Conservation (phyloP, 768 basidiomycete species). For the Amanita pseudoporphyria region DNA sequence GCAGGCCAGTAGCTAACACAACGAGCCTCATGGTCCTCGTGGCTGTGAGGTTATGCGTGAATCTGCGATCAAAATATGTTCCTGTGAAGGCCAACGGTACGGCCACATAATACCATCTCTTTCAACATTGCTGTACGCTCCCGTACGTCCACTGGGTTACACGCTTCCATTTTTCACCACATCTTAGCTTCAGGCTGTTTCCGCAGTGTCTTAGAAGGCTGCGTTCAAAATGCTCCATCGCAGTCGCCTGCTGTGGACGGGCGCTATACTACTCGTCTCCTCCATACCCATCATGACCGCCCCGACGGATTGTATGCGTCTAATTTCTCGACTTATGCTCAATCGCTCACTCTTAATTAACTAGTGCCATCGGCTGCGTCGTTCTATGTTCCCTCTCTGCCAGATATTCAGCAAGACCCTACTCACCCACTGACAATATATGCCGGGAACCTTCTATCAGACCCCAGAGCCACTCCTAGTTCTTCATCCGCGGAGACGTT, state of each 20-base stretch:
- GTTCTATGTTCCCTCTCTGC: constrained; percentile 73
- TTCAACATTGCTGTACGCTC: too few species aligned
- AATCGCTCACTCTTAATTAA: background rate
- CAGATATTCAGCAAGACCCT: constrained; percentile 68
- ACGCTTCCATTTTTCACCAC: too few species aligned
- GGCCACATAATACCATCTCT: too few species aligned
- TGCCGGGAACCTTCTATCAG: constrained; percentile 79
- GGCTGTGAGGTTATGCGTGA: too few species aligned
- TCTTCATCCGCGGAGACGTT: constrained; percentile 50
- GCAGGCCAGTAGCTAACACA: constrained; percentile 21
- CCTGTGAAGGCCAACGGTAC: background rate
- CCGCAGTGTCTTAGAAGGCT: background rate
- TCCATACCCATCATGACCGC: background rate
- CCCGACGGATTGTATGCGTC: constrained; percentile 27
- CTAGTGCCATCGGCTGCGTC: constrained; percentile 73
- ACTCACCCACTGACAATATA: constrained; percentile 67
- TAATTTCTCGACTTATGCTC: background rate
- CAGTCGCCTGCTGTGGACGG: background rate
- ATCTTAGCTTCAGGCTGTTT: too few species aligned
- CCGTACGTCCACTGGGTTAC: too few species aligned
- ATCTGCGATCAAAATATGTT: too few species aligned
- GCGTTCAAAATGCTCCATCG: background rate
- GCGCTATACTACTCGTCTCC: background rate
- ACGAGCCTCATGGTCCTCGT: constrained; percentile 42
- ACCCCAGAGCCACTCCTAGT: constrained; percentile 42